These are phyloP conservation scores for Ustilago trichophora DNA, from an alignment of 1,284 basidiomycete species.

Conservation along the genomic window DNA sequence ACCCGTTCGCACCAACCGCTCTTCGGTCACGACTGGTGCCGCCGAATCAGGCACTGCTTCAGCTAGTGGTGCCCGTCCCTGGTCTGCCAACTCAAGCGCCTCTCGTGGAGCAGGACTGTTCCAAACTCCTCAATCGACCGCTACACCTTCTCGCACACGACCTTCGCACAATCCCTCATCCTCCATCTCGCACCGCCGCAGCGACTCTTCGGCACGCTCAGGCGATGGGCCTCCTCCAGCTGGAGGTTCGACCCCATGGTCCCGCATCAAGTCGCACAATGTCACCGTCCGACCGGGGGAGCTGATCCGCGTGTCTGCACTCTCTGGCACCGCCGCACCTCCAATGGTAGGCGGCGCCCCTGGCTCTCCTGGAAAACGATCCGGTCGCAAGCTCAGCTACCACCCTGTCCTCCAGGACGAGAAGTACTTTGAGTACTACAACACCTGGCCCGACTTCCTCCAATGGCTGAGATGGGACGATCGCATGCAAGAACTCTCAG, in stretches of 20 bases:
- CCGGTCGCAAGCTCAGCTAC: slow-evolving; percentile 46
- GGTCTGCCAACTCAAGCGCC: slow-evolving; percentile 20
- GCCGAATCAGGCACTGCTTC: neutral
- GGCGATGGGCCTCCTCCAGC: slow-evolving; percentile 6
- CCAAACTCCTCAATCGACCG: slow-evolving; percentile 23
- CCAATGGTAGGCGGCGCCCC: slow-evolving; percentile 54
- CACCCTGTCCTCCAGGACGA: slow-evolving; percentile 53
- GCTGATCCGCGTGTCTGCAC: slow-evolving; percentile 48
- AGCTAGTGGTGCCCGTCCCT: slow-evolving; percentile 1
- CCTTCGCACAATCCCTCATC: slow-evolving; percentile 12
- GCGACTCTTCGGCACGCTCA: slow-evolving; percentile 23
- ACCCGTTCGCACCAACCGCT: slow-evolving; percentile 7
- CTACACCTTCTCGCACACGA: slow-evolving; percentile 18
- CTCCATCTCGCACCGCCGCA: slow-evolving; percentile 25
- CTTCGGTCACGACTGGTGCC: too few relatives aligned
- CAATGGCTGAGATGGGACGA: slow-evolving; percentile 58
- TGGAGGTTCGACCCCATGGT: slow-evolving; percentile 22
- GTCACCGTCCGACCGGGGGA: slow-evolving; percentile 29
- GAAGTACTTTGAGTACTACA: slow-evolving; percentile 54
- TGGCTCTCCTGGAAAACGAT: slow-evolving; percentile 54
- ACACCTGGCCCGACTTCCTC: slow-evolving; percentile 57
- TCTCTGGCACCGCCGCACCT: slow-evolving; percentile 43
- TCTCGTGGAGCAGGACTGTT: slow-evolving; percentile 15
- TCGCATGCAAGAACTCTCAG: slow-evolving; percentile 53
- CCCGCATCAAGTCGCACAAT: slow-evolving; percentile 21